Evolutionary conservation across 2,329 filamentous ascomycete species (phyloP).

Genomic region (Basipetospora chlamydospora): DNA sequence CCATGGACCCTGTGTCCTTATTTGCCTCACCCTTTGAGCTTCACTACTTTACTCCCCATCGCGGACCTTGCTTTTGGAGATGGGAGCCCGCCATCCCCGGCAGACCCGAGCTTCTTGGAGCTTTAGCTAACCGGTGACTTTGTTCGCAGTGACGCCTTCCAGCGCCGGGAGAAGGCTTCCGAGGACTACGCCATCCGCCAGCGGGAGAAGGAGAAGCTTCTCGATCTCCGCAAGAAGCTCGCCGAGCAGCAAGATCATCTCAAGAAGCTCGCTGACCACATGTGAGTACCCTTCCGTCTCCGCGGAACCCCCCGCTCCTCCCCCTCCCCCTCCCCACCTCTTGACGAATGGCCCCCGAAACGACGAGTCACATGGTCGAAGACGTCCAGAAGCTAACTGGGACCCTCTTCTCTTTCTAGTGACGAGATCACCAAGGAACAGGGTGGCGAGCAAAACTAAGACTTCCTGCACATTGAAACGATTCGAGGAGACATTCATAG

Average conservation of each 20-base stretch:
- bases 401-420: conserved; percentile 25
- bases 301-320: no score
- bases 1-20: background rate
- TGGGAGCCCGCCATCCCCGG: no score
- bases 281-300: conserved; percentile 41
- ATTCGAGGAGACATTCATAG: no score
- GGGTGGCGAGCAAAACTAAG: conserved; percentile 53
- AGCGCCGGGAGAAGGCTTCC: conserved; percentile 73
- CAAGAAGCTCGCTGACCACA: conserved; percentile 71
- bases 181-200: conserved; percentile 76
- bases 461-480: no score
- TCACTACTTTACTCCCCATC: background rate
- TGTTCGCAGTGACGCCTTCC: conserved; percentile 66
- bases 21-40: no score
- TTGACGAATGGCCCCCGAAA: background rate
- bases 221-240: conserved; percentile 59
- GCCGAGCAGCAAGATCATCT: conserved; percentile 68
- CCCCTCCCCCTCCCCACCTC: background rate
- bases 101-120: background rate
- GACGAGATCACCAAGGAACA: conserved; percentile 63
- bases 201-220: conserved; percentile 84
- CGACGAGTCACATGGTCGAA: no score
- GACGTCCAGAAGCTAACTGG: background rate
- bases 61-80: background rate
- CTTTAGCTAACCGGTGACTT: conserved; percentile 8